Evolutionary conservation across 2,329 filamentous ascomycete species (phyloP).

Genomic region (Arthrinium phaeospermum): DNA sequence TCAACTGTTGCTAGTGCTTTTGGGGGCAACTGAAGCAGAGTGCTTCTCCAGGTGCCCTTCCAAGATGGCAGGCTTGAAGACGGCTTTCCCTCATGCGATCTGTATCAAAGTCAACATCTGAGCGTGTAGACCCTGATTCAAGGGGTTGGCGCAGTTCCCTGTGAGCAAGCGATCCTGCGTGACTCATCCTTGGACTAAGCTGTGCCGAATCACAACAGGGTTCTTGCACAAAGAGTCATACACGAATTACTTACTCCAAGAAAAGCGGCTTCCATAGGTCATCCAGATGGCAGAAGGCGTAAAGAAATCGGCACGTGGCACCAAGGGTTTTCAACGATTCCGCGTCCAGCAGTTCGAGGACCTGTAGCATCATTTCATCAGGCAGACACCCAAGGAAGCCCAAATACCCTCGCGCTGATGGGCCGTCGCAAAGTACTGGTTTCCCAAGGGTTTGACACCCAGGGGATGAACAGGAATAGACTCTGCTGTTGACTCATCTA

Average conservation of each 20-base stretch:
- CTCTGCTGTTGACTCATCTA: constrained; percentile 29
- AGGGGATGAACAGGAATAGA: constrained; percentile 80
- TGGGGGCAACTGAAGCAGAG: constrained; percentile 65
- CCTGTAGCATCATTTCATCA: constrained; percentile 78
- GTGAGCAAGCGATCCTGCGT: background rate
- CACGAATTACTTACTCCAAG: constrained; percentile 70
- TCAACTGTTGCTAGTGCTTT: constrained; percentile 63
- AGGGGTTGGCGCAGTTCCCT: constrained; percentile 1
- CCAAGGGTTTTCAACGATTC: constrained; percentile 69
- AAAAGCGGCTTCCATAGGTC: constrained; percentile 90
- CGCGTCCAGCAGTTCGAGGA: constrained; percentile 78
- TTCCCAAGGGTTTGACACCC: constrained; percentile 85
- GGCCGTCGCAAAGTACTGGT: constrained; percentile 72
- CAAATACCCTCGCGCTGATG: constrained; percentile 69
- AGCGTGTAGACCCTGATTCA: constrained; percentile 4
- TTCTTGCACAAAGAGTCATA: constrained; percentile 20
- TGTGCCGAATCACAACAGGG: background rate
- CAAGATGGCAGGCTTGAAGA: constrained; percentile 52
- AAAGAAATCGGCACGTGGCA: constrained; percentile 81
- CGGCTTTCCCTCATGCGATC: background rate
- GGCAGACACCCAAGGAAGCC: constrained; percentile 73
- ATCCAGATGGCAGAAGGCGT: constrained; percentile 82
- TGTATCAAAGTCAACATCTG: background rate
- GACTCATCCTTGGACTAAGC: background rate
- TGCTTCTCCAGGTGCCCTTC: constrained; percentile 85